Evolutionary conservation across 768 basidiomycete genomes (phyloP), one percentile per base, ranked within the genome.

Genomic region (Suillus subalutaceus): DNA sequence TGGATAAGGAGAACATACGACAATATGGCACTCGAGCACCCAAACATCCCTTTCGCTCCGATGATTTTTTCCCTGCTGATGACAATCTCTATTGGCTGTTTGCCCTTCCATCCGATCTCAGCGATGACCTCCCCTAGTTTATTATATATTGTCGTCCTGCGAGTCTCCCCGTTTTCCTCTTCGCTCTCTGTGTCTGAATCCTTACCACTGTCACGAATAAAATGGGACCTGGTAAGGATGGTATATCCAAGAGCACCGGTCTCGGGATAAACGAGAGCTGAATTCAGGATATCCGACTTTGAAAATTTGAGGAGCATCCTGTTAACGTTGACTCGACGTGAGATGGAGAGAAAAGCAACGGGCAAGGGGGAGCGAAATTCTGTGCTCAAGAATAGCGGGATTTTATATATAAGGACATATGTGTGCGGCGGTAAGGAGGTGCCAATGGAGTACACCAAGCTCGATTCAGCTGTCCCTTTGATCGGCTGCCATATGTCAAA

Each of bases 221-320:
- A 80, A 72, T 73, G 73, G 3, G 76, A 69, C 43, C 73, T 74
- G 30, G 88, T 88, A 35, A 79, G 72, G 62, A 88, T 86, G 18
- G 82, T 79, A 67, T 83, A 89, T 26, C 80, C 81, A 13, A 79
- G 73, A 55, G 79, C 71, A 44, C 86, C 83, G 15, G 86, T 84
- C n/a, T 81, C 77, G 4, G 86, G 82, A 69, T 86, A 82, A 68
- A 86, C 72, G 52, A 89, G 85, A 18, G 79, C 67, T 2, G 84
- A 83, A 71, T 88, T 85, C 48, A 89, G 82, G 74, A 89, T 85
- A 68, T 88, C 86, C 18, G 82, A 73, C 40, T 84, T 79, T 50
- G 86, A 84, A 73, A 88, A 88, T 80, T 82, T 87, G 73, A 88
- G 81, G 40, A 88, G 74, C 87, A 87, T 88, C 23, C 59, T 57